Conservation (phyloP, 2,329 filamentous ascomycete species). For the Teratosphaeria destructans region DNA sequence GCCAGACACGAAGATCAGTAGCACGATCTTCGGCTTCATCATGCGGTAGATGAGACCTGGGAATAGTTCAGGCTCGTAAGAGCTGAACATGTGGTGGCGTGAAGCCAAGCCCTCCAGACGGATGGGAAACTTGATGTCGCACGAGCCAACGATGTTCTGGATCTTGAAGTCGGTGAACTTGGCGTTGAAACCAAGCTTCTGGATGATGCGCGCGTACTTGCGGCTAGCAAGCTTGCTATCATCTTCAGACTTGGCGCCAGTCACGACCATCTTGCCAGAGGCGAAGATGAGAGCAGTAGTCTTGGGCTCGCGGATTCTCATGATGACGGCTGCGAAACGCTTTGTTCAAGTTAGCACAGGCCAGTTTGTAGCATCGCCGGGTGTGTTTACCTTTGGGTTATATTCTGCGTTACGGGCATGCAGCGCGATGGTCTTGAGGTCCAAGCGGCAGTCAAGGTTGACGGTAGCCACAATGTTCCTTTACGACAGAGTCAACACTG, state of each 20-base stretch:
- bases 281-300: conserved; percentile 97
- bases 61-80: conserved; percentile 96
- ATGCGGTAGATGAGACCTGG: conserved; percentile 99
- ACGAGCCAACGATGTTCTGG: conserved; percentile 97
- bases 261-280: conserved; percentile 98
- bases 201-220: conserved; percentile 98
- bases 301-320: conserved; percentile 98
- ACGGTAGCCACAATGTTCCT: conserved; percentile 99
- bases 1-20: conserved; percentile 94
- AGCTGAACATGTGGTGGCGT: conserved; percentile 98
- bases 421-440: conserved; percentile 96
- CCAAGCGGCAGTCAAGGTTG: conserved; percentile 74
- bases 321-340: conserved; percentile 98
- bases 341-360: conserved; percentile 27
- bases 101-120: conserved; percentile 90
- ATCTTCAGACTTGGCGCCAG: conserved; percentile 94
- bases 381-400: conserved; percentile 73
- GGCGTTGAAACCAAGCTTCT: conserved; percentile 98
- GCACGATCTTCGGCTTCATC: conserved; percentile 65
- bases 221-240: conserved; percentile 93
- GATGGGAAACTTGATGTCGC: conserved; percentile 99
- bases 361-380: background rate
- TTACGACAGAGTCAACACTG: conserved; percentile 27
- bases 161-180: conserved; percentile 99
- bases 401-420: conserved; percentile 98